Evolutionary conservation across 1,284 basidiomycete species (phyloP), one percentile per base, ranked within the genome.

Genomic region (Rhodotorula sp.): DNA sequence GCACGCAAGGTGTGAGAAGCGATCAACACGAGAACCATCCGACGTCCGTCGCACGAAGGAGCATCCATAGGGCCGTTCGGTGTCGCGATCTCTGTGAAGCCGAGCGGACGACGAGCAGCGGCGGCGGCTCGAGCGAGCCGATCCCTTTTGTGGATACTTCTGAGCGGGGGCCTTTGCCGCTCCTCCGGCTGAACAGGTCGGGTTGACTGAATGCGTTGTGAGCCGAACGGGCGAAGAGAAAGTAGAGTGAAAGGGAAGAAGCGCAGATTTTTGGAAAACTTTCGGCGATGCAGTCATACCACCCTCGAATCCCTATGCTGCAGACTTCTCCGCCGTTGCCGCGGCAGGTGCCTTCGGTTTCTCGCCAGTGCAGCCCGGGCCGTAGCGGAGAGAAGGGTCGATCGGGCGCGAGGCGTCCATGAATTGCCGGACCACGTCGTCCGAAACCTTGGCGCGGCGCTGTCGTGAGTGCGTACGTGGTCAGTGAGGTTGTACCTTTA

Each of bases 371-470:
- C 69, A 71, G n/a, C 69, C 69, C 3, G 69, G 69, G 24, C 69
- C 69, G 69, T 71, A 71, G 18, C 66, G 62, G 46, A 71, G 33
- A 10, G 66, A 67, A 30, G 69, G 63, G 68, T 88, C 86, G 69
- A 99, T 98, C 81, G 87, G 87, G 60, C 96, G 86, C 48, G 81
- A 86, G 45, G 85, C 79, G 80, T 95, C 91, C 92, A 97, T 98
- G 82, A 92, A 98, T 12, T 84, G 80, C 61, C 85, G 82, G 49
- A 97, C 83, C 15, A 87, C 81, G 20, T 91, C 92, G 33, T 95
- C 92, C 0, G 92, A 90, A 49, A 99, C 84, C 71, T 86, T 87
- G 10, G 88, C 86, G 81, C 89, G 89, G 75, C 90, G 87, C 91
- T 97, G 77, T 61, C 8, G 17, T 3, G 7, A 4, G 6, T 42